A percentile compares a stretch with the other conserved stretches of the same genome.
phyloP scores from a whole-genome alignment of 2,329 filamentous ascomycete species.

The Verticillium longisporum region DNA sequence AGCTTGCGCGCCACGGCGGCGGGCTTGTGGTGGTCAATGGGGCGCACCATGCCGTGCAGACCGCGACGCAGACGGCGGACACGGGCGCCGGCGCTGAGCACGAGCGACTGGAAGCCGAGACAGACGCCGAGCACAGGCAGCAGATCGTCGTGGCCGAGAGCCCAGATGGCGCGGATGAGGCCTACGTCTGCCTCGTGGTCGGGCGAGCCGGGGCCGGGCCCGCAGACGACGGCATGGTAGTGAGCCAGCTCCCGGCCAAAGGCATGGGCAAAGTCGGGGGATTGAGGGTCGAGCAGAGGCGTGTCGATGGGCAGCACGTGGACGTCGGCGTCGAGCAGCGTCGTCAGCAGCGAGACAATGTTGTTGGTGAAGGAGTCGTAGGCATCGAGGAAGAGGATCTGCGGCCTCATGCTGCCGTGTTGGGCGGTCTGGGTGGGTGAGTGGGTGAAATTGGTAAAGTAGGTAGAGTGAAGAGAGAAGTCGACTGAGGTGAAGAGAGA shows the following conservation, averaged over 20 bases:
- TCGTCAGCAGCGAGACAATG: conserved; percentile 74
- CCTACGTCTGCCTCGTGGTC: conserved; percentile 69
- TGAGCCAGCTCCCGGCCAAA: conserved; percentile 44
- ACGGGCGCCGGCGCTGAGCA: conserved; percentile 57
- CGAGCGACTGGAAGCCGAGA: conserved; percentile 80
- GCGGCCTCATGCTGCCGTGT: conserved; percentile 16
- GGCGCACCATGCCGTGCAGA: conserved; percentile 73
- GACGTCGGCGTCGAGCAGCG: conserved; percentile 60
- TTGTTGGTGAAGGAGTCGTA: conserved; percentile 98
- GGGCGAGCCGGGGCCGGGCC: conserved; percentile 84
- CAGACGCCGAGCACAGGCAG: conserved; percentile 84
- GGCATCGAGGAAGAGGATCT: conserved; percentile 85
- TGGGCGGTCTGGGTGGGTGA: neutral
- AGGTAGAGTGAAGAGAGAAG: neutral
- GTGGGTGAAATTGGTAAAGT: neutral
- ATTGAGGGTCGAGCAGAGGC: conserved; percentile 38
- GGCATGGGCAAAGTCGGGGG: conserved; percentile 30
- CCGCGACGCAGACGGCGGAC: conserved; percentile 65
- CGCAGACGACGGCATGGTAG: conserved; percentile 83
- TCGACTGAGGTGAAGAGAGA: neutral
- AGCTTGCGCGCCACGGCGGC: neutral
- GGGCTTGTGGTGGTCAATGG: conserved; percentile 47
- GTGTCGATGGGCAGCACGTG: conserved; percentile 66
- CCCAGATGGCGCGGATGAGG: conserved; percentile 72
- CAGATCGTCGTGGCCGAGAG: conserved; percentile 46